These are phyloP conservation scores for Dichomitus squalens DNA, from an alignment of 1,284 basidiomycete genomes.

Conservation along the genomic window DNA sequence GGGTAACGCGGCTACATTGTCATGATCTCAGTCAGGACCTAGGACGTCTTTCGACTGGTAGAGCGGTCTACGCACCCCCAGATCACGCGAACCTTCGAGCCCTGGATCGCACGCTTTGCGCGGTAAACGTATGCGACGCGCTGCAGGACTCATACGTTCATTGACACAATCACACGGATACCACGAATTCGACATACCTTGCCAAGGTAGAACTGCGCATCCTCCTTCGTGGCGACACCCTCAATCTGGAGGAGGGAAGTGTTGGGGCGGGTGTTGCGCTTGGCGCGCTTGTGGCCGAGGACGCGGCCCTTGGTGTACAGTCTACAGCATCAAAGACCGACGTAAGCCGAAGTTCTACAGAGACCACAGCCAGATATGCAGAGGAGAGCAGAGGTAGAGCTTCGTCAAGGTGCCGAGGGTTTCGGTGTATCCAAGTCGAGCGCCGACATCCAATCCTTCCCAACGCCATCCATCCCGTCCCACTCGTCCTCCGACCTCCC, in stretches of 20 bases:
- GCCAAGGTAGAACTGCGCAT: conserved; percentile 97
- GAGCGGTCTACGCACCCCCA: conserved; percentile 75
- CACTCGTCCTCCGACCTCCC: conserved; percentile 20
- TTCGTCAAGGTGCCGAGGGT: conserved; percentile 5
- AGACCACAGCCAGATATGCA: background rate
- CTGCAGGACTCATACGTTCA: conserved; percentile 42
- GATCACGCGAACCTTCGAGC: conserved; percentile 94
- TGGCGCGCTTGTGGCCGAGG: conserved; percentile 97
- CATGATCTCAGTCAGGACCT: background rate
- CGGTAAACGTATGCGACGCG: conserved; percentile 98
- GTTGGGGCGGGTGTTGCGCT: conserved; percentile 95
- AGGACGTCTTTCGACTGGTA: background rate
- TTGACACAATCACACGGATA: background rate
- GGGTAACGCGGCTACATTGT: conserved; percentile 76
- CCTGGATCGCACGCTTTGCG: conserved; percentile 90
- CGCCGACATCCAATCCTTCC: conserved; percentile 40
- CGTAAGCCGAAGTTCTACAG: conserved; percentile 14
- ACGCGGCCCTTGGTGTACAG: conserved; percentile 98
- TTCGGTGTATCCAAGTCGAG: conserved; percentile 3
- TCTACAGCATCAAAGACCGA: conserved; percentile 46
- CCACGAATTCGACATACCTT: conserved; percentile 67
- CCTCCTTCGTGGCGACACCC: conserved; percentile 92
- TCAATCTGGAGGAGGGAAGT: conserved; percentile 97
- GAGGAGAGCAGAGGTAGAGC: conserved; percentile 1
- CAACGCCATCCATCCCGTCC: conserved; percentile 40